Evolutionary conservation across 2,329 filamentous ascomycete species (phyloP).

Genomic region (Nigrograna mackinnonii): DNA sequence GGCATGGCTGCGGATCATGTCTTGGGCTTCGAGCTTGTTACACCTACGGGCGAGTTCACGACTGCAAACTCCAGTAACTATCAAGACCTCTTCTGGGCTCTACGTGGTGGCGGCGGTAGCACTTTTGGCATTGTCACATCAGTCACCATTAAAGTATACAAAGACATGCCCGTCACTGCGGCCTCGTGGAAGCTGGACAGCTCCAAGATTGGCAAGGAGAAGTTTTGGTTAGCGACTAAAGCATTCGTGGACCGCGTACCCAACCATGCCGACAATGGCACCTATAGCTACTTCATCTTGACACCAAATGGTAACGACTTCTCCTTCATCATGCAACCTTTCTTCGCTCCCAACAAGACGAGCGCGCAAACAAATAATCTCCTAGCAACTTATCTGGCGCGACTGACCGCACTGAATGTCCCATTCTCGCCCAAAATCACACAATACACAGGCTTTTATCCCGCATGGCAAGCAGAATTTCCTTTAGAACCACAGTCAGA

Average conservation of each 20-base stretch:
- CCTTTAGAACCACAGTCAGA: constrained; percentile 19
- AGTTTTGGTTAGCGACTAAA: constrained; percentile 26
- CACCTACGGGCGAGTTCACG: constrained; percentile 24
- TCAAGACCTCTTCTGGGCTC: constrained; percentile 28
- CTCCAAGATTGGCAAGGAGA: constrained; percentile 27
- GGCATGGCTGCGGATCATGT: constrained; percentile 35
- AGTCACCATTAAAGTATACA: constrained; percentile 26
- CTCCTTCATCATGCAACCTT: constrained; percentile 19
- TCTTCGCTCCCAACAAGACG: constrained; percentile 27
- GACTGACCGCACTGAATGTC: constrained; percentile 20
- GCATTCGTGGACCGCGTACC: constrained; percentile 16
- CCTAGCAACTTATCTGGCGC: constrained; percentile 14
- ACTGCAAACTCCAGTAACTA: constrained; percentile 21
- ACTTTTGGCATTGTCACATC: constrained; percentile 31
- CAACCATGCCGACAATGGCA: constrained; percentile 16
- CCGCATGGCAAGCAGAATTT: constrained; percentile 33
- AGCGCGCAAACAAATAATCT: constrained; percentile 12
- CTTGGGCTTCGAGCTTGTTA: constrained; percentile 25
- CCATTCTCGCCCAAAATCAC: constrained; percentile 34
- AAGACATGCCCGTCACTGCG: constrained; percentile 24
- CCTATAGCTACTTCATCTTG: constrained; percentile 20
- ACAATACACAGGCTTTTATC: constrained; percentile 26
- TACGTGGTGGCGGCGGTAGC: constrained; percentile 29
- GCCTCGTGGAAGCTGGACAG: constrained; percentile 34
- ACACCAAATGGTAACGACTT: constrained; percentile 14